Conservation (phyloP, 139 green algal genomes). For the Marvania coccoides region DNA sequence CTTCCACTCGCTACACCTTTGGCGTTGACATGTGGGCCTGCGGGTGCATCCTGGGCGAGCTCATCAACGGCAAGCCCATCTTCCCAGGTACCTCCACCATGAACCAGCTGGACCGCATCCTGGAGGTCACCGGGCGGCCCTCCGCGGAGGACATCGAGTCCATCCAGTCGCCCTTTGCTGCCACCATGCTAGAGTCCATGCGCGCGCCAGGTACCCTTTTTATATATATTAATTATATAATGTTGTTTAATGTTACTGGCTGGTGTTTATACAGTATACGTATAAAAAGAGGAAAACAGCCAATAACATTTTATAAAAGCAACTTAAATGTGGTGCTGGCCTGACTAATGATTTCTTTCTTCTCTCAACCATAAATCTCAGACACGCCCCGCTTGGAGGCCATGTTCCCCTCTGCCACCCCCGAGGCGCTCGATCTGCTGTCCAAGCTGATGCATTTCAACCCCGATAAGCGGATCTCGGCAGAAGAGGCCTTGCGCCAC, state of each 20-base stretch:
- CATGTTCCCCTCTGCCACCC: conserved; percentile 69
- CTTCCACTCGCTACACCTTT: conserved; percentile 87
- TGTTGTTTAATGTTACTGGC: too few species aligned
- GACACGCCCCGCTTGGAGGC: conserved; percentile 45
- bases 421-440: conserved; percentile 81
- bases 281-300: too few species aligned
- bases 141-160: conserved; percentile 69
- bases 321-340: too few species aligned
- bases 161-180: conserved; percentile 80
- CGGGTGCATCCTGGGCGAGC: conserved; percentile 96
- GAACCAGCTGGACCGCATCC: conserved; percentile 86
- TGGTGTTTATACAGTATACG: too few species aligned
- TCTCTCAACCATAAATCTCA: too few species aligned
- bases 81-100: conserved; percentile 93
- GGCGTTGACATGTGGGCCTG: conserved; percentile 98
- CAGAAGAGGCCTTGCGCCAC: conserved; percentile 83
- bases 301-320: too few species aligned
- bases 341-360: too few species aligned
- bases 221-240: too few species aligned
- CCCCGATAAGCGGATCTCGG: conserved; percentile 76
- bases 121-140: conserved; percentile 68
- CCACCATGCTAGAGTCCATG: conserved; percentile 88
- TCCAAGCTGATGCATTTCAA: conserved; percentile 69
- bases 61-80: conserved; percentile 83
- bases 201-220: too few species aligned